Evolutionary conservation across 2,329 filamentous ascomycete genomes (phyloP).

Genomic region (Clonostachys sp.): DNA sequence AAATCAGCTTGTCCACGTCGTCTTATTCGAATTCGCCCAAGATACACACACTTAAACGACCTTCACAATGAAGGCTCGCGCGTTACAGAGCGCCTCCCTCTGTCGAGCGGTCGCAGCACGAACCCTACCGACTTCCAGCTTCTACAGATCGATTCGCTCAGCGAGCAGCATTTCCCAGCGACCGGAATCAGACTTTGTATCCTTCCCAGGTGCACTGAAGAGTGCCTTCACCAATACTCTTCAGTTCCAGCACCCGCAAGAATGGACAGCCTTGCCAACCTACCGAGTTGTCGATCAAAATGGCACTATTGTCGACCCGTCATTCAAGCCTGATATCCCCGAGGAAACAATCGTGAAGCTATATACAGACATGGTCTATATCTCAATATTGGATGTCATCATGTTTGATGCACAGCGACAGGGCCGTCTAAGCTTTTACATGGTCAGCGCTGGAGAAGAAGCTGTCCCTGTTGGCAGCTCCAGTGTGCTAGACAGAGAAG

Average conservation of each 20-base stretch:
- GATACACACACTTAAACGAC: background rate
- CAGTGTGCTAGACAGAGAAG: slow-evolving; percentile 74
- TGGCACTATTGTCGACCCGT: slow-evolving; percentile 74
- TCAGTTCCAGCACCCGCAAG: slow-evolving; percentile 69
- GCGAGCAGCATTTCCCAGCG: slow-evolving; percentile 50
- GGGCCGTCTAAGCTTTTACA: slow-evolving; percentile 93
- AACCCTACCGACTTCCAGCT: slow-evolving; percentile 5
- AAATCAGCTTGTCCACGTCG: background rate
- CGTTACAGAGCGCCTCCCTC: slow-evolving; percentile 20
- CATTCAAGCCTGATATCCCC: slow-evolving; percentile 63
- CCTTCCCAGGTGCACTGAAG: slow-evolving; percentile 94
- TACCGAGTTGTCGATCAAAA: slow-evolving; percentile 91
- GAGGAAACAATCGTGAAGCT: slow-evolving; percentile 57
- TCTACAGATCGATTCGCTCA: slow-evolving; percentile 17
- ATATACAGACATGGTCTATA: slow-evolving; percentile 61
- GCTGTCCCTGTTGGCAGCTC: slow-evolving; percentile 88
- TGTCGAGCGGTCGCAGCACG: slow-evolving; percentile 13
- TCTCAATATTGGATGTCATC: slow-evolving; percentile 88
- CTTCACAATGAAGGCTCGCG: slow-evolving; percentile 22
- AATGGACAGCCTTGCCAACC: slow-evolving; percentile 75
- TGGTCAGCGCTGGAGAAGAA: slow-evolving; percentile 94
- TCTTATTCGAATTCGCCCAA: background rate
- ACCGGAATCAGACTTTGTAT: slow-evolving; percentile 50
- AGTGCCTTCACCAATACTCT: slow-evolving; percentile 84
- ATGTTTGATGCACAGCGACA: slow-evolving; percentile 98